Percentiles rank a stretch among this genome's conserved stretches.
phyloP scores from a whole-genome alignment of 108 stramenopile genomes.

The Skeletonema costatum region DNA sequence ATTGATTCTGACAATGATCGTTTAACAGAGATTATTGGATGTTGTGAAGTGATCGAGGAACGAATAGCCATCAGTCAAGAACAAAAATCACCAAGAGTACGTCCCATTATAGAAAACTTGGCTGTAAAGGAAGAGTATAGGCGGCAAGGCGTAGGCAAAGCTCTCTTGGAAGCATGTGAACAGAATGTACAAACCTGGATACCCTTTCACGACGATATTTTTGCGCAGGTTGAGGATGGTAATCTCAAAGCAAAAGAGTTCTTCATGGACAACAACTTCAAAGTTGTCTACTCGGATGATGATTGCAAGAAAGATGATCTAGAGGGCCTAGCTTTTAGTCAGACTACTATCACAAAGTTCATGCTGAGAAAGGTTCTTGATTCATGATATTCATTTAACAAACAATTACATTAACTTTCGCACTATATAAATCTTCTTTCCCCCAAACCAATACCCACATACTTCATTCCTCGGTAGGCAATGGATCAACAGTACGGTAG shows the following conservation, averaged over 20 bases:
- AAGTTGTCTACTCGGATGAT: conserved; percentile 18
- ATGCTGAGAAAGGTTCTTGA: conserved; percentile 37
- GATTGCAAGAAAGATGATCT: conserved; percentile 25
- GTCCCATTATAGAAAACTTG: conserved; percentile 47
- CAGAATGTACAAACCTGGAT: conserved; percentile 24
- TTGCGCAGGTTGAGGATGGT: conserved; percentile 36
- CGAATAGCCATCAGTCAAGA: conserved; percentile 25
- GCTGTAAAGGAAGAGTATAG: conserved; percentile 30
- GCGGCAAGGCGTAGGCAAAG: conserved; percentile 24
- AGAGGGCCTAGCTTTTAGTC: conserved; percentile 16
- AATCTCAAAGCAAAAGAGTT: conserved; percentile 28
- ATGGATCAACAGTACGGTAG: conserved; percentile 30
- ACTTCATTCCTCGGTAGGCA: conserved; percentile 24
- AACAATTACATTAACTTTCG: too few relatives aligned
- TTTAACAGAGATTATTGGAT: conserved; percentile 25
- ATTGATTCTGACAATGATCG: background rate
- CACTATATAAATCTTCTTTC: background rate
- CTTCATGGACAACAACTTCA: conserved; percentile 27
- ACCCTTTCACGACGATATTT: conserved; percentile 33
- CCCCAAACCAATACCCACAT: background rate
- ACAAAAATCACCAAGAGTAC: conserved; percentile 27
- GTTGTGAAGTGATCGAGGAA: conserved; percentile 47
- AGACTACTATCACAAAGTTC: conserved; percentile 27
- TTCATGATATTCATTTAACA: background rate
- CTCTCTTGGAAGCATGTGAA: conserved; percentile 37